phyloP scores from a whole-genome alignment of 768 basidiomycete genomes.

The Collybia sp. region DNA sequence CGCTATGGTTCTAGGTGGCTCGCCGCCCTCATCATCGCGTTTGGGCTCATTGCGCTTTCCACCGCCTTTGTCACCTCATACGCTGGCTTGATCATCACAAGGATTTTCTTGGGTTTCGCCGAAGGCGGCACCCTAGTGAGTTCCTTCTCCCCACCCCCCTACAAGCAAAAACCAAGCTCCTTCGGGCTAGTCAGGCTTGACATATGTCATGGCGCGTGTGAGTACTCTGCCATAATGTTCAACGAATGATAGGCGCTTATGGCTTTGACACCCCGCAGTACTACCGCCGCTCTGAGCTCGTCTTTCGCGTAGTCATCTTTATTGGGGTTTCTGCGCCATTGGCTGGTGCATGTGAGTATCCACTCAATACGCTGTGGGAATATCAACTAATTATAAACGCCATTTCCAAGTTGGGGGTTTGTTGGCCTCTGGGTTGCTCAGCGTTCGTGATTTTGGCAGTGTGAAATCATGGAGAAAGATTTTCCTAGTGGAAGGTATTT shows the following conservation, averaged over 20 bases:
- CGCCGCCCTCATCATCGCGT: slow-evolving; percentile 14
- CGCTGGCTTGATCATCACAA: slow-evolving; percentile 13
- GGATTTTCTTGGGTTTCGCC: slow-evolving; percentile 19
- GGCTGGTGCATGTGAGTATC: slow-evolving; percentile 27
- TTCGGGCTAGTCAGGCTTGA: slow-evolving; percentile 12
- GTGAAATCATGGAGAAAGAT: slow-evolving; percentile 33
- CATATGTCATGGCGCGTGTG: slow-evolving; percentile 15
- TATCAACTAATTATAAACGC: neutral
- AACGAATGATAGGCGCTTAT: neutral
- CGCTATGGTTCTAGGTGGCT: slow-evolving; percentile 15
- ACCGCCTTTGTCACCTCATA: slow-evolving; percentile 19
- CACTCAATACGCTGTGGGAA: neutral
- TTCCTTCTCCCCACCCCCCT: too few relatives aligned
- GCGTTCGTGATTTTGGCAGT: slow-evolving; percentile 23
- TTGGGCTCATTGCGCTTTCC: slow-evolving; percentile 14
- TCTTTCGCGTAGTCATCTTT: slow-evolving; percentile 29
- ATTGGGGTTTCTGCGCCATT: slow-evolving; percentile 28
- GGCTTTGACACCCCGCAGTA: slow-evolving; percentile 13
- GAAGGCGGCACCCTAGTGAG: slow-evolving; percentile 20
- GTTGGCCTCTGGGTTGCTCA: slow-evolving; percentile 30
- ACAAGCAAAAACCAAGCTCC: neutral
- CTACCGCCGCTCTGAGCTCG: slow-evolving; percentile 28
- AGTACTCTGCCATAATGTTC: neutral
- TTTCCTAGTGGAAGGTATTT: slow-evolving; percentile 35
- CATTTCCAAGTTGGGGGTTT: slow-evolving; percentile 28